Percentiles rank a stretch among this genome's conserved stretches.
Evolutionary conservation across 2,329 filamentous ascomycete species (phyloP).

Genomic region (Colletotrichum musicola): DNA sequence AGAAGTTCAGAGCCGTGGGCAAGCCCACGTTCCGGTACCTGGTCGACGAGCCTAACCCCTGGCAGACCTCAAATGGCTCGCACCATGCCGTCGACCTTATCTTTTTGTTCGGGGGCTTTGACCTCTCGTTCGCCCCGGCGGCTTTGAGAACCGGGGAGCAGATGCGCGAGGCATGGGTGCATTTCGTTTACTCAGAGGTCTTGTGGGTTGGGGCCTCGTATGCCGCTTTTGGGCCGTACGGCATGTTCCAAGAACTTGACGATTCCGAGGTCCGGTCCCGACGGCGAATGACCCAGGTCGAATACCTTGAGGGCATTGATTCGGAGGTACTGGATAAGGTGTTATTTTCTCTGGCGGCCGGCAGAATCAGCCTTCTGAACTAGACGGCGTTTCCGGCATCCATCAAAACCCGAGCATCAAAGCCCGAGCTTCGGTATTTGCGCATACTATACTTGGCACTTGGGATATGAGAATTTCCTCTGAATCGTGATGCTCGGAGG

Average conservation of each 20-base stretch:
- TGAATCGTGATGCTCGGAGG: no score
- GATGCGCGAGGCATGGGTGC: conserved; percentile 56
- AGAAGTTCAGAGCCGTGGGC: conserved; percentile 38
- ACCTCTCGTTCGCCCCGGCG: conserved; percentile 49
- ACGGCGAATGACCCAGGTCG: conserved; percentile 45
- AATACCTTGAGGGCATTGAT: conserved; percentile 46
- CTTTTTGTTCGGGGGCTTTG: conserved; percentile 56
- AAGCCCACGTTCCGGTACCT: conserved; percentile 54
- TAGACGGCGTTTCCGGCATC: background rate
- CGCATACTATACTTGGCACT: no score
- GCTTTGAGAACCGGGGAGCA: conserved; percentile 49
- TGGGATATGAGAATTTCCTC: background rate
- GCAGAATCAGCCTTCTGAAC: conserved; percentile 57
- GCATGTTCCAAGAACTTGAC: conserved; percentile 49
- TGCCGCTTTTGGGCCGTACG: conserved; percentile 56
- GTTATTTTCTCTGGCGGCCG: conserved; percentile 47
- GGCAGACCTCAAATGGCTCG: conserved; percentile 58
- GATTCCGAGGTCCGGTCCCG: conserved; percentile 47
- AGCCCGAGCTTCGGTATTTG: background rate
- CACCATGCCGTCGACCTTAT: conserved; percentile 62
- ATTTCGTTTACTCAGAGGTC: conserved; percentile 50
- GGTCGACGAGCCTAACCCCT: conserved; percentile 60
- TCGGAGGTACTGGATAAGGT: conserved; percentile 40
- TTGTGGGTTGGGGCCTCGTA: conserved; percentile 51
- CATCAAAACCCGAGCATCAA: no score